Evolutionary conservation across 768 basidiomycete genomes (phyloP), one percentile per base, ranked within the genome.

Genomic region (Strobilomyces echinocephalus): DNA sequence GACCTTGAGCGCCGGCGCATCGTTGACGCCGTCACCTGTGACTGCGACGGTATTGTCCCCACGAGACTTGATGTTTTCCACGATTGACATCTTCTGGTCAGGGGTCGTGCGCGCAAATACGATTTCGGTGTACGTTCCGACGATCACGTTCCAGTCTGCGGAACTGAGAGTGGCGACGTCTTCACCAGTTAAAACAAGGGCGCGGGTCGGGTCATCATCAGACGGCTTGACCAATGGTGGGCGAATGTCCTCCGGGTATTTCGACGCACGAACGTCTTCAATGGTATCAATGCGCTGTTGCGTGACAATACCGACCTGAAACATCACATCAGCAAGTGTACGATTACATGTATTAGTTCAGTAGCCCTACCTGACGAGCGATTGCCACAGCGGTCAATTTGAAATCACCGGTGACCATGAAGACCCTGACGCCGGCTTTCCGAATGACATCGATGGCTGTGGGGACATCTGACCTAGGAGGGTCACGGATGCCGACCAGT

Each of bases 371-470:
- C 57, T 76, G 72, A 35, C 70, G 66, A 0, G 76, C 77, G 48
- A 82, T 82, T 6, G 79, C 73, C 7, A 74, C 71, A 0, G 80
- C 81, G 0, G 81, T 82, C 57, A 79, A 65, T 43, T 76, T 69
- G 64, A 80, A 79, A 60, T 82, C 80, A 44, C 81, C 81, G 0
- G 81, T 82, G 21, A 82, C 71, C 79, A 82, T 82, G 54, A 79
- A 75, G 16, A 81, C 75, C 21, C 75, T 72, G 45, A 80, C 74
- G 20, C 82, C 81, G 1, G 82, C 82, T 47, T 68, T 63, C 21
- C 76, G 67, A 59, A 77, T 79, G 44, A 75, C 68, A 4, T 69
- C 56, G 2, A 84, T 77, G 8, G 82, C 74, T 0, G 64, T 67
- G 2, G 72, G 71, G n/a, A 76, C 75, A 49, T 82, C 76, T 11